Conservation (phyloP, 345 rosid species). For the Linum trigynum region DNA sequence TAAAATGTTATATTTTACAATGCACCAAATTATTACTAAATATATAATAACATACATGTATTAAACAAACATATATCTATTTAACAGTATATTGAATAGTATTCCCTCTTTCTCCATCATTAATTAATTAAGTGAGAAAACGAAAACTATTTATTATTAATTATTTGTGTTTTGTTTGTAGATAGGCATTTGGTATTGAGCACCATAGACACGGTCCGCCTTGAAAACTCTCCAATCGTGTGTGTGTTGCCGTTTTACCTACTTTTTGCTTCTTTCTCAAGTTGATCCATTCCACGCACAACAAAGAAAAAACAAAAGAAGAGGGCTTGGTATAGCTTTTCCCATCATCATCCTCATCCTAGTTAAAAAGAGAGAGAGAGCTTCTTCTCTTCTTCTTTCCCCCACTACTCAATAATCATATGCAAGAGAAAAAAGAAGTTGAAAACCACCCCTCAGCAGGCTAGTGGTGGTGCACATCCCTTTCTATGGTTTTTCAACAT, state of each 20-base stretch:
- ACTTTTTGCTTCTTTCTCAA: conserved; percentile 15
- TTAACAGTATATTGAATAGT: conserved; percentile 38
- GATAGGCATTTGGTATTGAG: too few relatives aligned
- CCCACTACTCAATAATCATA: conserved; percentile 1
- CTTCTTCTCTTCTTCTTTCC: not conserved
- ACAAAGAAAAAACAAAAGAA: conserved; percentile 10
- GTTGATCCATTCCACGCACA: conserved; percentile 5
- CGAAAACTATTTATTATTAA: not conserved
- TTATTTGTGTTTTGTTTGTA: too few relatives aligned
- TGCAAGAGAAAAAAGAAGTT: conserved; percentile 4
- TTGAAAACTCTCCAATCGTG: conserved; percentile 29
- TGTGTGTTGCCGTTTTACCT: conserved; percentile 24
- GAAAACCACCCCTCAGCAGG: not conserved
- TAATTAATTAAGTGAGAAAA: not conserved
- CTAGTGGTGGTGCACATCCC: conserved; percentile 43
- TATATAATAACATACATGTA: too few relatives aligned
- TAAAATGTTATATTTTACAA: conserved; percentile 65
- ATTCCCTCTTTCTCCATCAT: conserved; percentile 40
- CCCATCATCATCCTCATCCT: not conserved
- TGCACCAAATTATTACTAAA: conserved; percentile 46
- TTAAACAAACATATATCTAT: too few relatives aligned
- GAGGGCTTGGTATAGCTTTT: not conserved
- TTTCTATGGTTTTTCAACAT: conserved; percentile 18
- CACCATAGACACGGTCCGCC: not conserved
- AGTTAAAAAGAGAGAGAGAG: not conserved